A percentile compares a stretch with the other conserved stretches of the same genome.
These are phyloP conservation scores for Aplosporella prunicola DNA, from an alignment of 2,329 filamentous ascomycete genomes.

Conservation along the genomic window DNA sequence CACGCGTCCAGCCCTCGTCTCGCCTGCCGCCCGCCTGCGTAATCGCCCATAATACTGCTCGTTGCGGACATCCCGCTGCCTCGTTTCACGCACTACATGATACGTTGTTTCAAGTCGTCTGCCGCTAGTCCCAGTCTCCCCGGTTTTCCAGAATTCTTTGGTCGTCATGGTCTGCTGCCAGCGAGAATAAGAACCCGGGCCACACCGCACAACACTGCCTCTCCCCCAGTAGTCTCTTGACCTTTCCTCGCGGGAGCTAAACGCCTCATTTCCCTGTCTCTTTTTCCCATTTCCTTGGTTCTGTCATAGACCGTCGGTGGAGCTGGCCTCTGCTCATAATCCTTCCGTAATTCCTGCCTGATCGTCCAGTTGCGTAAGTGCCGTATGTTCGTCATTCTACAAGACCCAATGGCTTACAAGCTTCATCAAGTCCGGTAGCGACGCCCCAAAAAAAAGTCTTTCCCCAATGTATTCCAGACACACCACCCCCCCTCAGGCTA, in stretches of 20 bases:
- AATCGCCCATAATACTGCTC: conserved; percentile 8
- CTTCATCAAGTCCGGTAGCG: conserved; percentile 28
- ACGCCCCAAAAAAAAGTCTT: conserved; percentile 17
- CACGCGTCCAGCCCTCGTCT: background rate
- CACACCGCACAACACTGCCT: conserved; percentile 27
- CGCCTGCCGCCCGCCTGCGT: conserved; percentile 3
- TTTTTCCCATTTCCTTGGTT: conserved; percentile 27
- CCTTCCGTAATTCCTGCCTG: conserved; percentile 16
- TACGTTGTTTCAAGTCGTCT: conserved; percentile 29
- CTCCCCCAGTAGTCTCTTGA: conserved; percentile 30
- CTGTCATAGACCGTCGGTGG: conserved; percentile 25
- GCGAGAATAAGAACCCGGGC: conserved; percentile 27
- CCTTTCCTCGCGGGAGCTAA: no score
- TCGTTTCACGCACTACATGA: conserved; percentile 6
- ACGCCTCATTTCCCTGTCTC: conserved; percentile 14
- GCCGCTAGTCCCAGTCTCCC: conserved; percentile 20
- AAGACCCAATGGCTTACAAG: conserved; percentile 13
- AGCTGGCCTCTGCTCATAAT: conserved; percentile 39
- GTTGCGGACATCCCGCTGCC: conserved; percentile 1
- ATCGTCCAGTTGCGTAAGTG: conserved; percentile 22
- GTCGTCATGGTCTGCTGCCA: conserved; percentile 20
- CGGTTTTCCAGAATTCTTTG: conserved; percentile 13
- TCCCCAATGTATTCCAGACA: conserved; percentile 40
- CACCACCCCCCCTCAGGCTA: conserved; percentile 34
- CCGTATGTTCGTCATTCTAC: no score